Conservation (phyloP, 2,329 filamentous ascomycete genomes). For the Lachnum nothofagi region DNA sequence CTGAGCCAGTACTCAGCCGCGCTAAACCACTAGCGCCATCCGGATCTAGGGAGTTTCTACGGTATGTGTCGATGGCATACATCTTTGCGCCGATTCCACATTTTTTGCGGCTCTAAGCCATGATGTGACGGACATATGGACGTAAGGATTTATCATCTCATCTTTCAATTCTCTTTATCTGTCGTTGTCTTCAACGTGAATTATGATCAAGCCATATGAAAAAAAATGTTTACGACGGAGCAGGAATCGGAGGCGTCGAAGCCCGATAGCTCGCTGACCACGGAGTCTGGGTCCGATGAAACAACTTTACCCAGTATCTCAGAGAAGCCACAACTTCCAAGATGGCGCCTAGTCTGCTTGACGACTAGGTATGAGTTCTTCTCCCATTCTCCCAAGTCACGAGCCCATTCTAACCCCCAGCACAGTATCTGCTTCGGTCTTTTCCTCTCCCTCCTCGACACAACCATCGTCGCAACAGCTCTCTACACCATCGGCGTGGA, state of each 20-base stretch:
- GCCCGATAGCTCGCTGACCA: not conserved
- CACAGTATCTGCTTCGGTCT: constrained; percentile 47
- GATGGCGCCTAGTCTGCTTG: constrained; percentile 14
- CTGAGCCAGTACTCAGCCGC: no score
- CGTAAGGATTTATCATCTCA: no score
- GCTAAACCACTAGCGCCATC: no score
- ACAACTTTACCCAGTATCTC: not conserved
- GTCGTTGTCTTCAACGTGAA: no score
- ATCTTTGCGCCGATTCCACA: no score
- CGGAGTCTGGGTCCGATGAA: not conserved
- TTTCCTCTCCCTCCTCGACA: constrained; percentile 56
- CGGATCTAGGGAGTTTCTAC: no score
- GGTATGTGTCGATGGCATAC: no score
- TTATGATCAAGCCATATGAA: no score
- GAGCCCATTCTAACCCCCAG: not conserved
- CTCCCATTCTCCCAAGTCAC: not conserved
- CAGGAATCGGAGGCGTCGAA: not conserved
- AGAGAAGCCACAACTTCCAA: constrained; percentile 5
- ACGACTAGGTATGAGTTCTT: constrained; percentile 4
- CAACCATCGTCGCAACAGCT: constrained; percentile 56
- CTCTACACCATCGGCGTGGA: constrained; percentile 51
- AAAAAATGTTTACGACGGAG: no score
- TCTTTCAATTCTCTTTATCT: no score
- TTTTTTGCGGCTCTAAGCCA: no score
- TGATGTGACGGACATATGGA: no score